Conservation (phyloP, 192 early-diverging fungal species). For the Rhizophagus clarus region DNA sequence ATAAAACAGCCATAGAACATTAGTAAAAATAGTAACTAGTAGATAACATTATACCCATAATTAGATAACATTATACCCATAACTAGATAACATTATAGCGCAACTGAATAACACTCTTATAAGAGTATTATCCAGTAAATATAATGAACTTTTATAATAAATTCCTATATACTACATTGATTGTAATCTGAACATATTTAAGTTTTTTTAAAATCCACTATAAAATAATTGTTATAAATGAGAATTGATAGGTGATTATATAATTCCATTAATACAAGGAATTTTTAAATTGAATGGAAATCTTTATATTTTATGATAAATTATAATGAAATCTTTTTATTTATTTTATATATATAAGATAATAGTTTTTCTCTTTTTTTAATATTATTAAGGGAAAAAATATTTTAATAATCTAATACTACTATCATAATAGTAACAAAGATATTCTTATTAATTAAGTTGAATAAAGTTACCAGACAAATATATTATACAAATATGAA, state of each 20-base stretch:
- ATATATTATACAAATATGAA: conserved; percentile 25
- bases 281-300: conserved; percentile 14
- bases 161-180: too few relatives aligned
- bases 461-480: not conserved
- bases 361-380: too few relatives aligned
- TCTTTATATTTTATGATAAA: conserved; percentile 20
- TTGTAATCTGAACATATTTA: conserved; percentile 24
- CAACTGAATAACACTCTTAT: too few relatives aligned
- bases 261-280: conserved; percentile 27
- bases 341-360: too few relatives aligned
- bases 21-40: too few relatives aligned
- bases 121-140: too few relatives aligned
- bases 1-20: too few relatives aligned
- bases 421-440: conserved; percentile 16
- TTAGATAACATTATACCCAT: too few relatives aligned
- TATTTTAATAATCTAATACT: not conserved
- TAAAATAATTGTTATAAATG: conserved; percentile 24
- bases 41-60: too few relatives aligned
- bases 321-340: not conserved
- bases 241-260: conserved; percentile 23
- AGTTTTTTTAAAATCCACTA: conserved; percentile 11
- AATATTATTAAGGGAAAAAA: conserved; percentile 5
- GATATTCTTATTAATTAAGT: conserved; percentile 1
- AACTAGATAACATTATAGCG: too few relatives aligned
- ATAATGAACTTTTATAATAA: too few relatives aligned